Evolutionary conservation across 805 yeast species (phyloP).

Genomic region (Kluyveromyces lactis): DNA sequence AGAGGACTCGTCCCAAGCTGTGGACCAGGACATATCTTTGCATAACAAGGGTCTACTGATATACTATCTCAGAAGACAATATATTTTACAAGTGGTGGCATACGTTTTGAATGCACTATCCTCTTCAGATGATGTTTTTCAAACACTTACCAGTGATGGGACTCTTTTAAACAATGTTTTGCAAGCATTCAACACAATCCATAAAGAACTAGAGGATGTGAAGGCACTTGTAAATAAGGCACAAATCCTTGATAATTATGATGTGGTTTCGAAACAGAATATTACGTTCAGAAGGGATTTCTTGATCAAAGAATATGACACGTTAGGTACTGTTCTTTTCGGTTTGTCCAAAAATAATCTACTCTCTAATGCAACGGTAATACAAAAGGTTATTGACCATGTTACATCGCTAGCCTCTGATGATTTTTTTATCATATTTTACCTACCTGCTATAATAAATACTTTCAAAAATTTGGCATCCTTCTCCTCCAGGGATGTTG

Average conservation of each 20-base stretch:
- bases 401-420: constrained; percentile 43
- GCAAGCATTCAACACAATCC: constrained; percentile 49
- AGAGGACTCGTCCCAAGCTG: constrained; percentile 15
- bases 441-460: constrained; percentile 49
- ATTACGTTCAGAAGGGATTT: constrained; percentile 54
- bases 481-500: constrained; percentile 32
- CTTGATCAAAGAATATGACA: constrained; percentile 60
- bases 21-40: constrained; percentile 24
- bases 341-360: constrained; percentile 38
- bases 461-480: constrained; percentile 34
- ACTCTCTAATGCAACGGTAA: constrained; percentile 30
- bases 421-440: constrained; percentile 58
- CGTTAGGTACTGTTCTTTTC: constrained; percentile 55
- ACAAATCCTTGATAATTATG: constrained; percentile 45
- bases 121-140: constrained; percentile 10
- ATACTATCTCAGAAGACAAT: constrained; percentile 62
- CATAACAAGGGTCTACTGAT: constrained; percentile 58
- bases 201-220: constrained; percentile 45
- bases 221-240: constrained; percentile 44
- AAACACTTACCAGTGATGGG: constrained; percentile 9
- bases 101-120: constrained; percentile 29
- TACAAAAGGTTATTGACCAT: constrained; percentile 34
- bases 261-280: constrained; percentile 37
- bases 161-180: constrained; percentile 37
- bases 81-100: constrained; percentile 58